These are phyloP conservation scores for Hymenoscyphus linearis DNA, from an alignment of 2,329 filamentous ascomycete species.

Conservation along the genomic window DNA sequence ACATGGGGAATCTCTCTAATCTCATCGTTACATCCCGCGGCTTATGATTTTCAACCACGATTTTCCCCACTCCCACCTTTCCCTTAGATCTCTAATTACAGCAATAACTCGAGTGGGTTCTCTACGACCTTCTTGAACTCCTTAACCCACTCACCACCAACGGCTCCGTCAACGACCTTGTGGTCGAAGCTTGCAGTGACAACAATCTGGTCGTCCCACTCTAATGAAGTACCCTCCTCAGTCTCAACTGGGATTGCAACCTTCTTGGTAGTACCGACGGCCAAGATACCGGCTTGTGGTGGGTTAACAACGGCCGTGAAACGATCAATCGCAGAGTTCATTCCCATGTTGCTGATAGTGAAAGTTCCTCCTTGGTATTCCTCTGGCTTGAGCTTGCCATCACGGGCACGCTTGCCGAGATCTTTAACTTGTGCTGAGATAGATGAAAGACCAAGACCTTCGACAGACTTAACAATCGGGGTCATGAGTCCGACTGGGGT, in stretches of 20 bases:
- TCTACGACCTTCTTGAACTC: constrained; percentile 97
- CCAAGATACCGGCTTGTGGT: constrained; percentile 90
- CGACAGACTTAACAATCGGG: constrained; percentile 88
- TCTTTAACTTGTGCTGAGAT: constrained; percentile 93
- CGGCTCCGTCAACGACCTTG: constrained; percentile 95
- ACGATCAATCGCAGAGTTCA: constrained; percentile 93
- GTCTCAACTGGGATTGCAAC: constrained; percentile 81
- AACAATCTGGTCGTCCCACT: constrained; percentile 96
- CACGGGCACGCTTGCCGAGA: constrained; percentile 90
- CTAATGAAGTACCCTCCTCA: constrained; percentile 71
- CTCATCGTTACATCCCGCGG: constrained; percentile 6
- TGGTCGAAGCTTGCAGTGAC: constrained; percentile 97
- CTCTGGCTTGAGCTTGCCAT: constrained; percentile 98
- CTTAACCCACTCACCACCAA: constrained; percentile 93
- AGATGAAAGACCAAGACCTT: constrained; percentile 76
- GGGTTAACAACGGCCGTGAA: constrained; percentile 99
- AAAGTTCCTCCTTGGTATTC: constrained; percentile 99
- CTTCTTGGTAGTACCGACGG: constrained; percentile 92
- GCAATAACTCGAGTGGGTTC: constrained; percentile 90
- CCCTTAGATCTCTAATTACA: constrained; percentile 45
- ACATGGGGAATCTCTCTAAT: constrained; percentile 15
- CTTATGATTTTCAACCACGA: background rate
- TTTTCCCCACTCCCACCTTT: background rate
- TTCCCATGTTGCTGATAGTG: constrained; percentile 99
- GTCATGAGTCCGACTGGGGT: constrained; percentile 95